These are phyloP conservation scores for Thuja plicata DNA, from an alignment of 83 land plant genomes.

Conservation along the genomic window DNA sequence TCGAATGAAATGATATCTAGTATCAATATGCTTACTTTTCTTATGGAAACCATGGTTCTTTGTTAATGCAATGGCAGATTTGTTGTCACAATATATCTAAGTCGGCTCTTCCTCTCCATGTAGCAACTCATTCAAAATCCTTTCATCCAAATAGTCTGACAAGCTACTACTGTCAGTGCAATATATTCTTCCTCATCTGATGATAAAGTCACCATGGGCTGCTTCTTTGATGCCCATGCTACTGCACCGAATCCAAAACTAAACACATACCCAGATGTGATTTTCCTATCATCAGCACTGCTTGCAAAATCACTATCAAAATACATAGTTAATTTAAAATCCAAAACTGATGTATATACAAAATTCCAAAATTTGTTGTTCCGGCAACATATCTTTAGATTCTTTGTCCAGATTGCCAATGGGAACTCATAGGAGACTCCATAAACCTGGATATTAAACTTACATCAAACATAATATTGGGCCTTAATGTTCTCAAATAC, in stretches of 20 bases:
- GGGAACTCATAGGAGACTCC: too few species aligned
- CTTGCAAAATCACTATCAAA: background rate
- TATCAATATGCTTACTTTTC: background rate
- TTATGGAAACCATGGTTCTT: background rate
- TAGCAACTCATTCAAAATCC: background rate
- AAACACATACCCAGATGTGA: background rate
- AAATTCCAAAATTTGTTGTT: too few species aligned
- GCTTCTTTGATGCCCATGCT: slow-evolving; percentile 6
- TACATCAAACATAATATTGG: too few species aligned
- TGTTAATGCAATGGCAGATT: background rate
- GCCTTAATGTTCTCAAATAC: too few species aligned
- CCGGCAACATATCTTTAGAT: too few species aligned
- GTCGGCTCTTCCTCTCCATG: background rate
- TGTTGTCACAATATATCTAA: background rate
- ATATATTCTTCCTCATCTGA: background rate
- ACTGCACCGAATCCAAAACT: too few species aligned
- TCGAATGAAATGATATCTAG: background rate
- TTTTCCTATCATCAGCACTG: background rate
- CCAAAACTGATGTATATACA: too few species aligned
- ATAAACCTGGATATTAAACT: too few species aligned
- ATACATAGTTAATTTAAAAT: background rate
- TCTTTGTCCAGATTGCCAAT: too few species aligned
- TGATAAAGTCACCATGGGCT: background rate
- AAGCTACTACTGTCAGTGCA: background rate
- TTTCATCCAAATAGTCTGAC: background rate